Percentiles rank a stretch among this genome's conserved stretches.
Conservation (phyloP, 495 filamentous ascomycete genomes). For the Penicillium goetzii region DNA sequence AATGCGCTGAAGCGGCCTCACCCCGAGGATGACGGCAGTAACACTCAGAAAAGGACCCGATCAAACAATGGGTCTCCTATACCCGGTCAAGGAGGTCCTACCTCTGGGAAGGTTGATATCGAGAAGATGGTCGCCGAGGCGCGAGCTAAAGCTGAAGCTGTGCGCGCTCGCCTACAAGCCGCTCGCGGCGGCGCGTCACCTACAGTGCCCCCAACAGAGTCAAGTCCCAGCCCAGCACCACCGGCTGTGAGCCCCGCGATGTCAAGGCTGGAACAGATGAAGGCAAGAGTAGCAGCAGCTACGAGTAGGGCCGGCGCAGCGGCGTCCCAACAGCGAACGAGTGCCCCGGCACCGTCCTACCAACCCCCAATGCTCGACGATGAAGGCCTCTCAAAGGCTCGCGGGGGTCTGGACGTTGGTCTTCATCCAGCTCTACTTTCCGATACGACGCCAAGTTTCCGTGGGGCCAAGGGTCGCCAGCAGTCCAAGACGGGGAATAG, state of each 20-base stretch:
- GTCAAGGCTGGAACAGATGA: constrained; percentile 67
- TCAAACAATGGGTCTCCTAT: constrained; percentile 63
- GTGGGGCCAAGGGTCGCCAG: constrained; percentile 59
- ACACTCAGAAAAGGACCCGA: constrained; percentile 59
- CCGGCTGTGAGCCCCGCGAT: constrained; percentile 50
- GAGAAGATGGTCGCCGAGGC: constrained; percentile 66
- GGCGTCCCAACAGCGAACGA: constrained; percentile 42
- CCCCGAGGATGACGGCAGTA: constrained; percentile 55
- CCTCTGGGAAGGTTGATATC: constrained; percentile 56
- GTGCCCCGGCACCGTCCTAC: constrained; percentile 41
- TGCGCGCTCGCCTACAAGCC: constrained; percentile 58
- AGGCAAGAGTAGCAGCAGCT: constrained; percentile 78
- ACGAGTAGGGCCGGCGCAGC: constrained; percentile 60
- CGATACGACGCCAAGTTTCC: constrained; percentile 66
- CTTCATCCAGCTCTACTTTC: constrained; percentile 85
- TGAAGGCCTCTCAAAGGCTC: constrained; percentile 52
- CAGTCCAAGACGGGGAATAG: constrained; percentile 64
- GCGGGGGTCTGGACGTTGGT: constrained; percentile 84
- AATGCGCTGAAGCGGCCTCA: constrained; percentile 62
- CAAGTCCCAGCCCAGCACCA: constrained; percentile 49
- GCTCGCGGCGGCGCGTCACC: constrained; percentile 43
- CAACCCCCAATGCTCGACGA: constrained; percentile 53
- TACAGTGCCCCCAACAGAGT: constrained; percentile 32
- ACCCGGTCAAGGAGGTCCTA: constrained; percentile 42
- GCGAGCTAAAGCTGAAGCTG: constrained; percentile 61